Evolutionary conservation across 805 yeast species (phyloP).

Genomic region (Aciculoconidium aculeatum): DNA sequence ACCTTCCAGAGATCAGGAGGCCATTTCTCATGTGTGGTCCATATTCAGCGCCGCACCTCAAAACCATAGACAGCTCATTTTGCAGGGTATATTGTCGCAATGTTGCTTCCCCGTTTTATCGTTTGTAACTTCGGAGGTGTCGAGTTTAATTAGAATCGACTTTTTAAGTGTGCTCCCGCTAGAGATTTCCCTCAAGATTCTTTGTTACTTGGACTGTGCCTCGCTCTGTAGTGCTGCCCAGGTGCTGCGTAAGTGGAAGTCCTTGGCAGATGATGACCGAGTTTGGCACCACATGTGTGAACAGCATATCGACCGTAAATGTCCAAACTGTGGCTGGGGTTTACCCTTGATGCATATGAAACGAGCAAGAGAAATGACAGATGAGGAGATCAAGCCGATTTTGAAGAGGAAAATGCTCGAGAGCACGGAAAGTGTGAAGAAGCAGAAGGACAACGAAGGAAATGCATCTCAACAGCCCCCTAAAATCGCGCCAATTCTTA

Average conservation of each 20-base stretch:
- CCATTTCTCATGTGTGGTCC: conserved; percentile 79
- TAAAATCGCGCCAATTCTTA: conserved; percentile 10
- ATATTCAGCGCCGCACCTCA: conserved; percentile 70
- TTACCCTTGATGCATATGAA: conserved; percentile 89
- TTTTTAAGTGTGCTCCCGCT: conserved; percentile 80
- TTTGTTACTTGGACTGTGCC: conserved; percentile 86
- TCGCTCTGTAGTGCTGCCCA: conserved; percentile 93
- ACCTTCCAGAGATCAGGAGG: conserved; percentile 67
- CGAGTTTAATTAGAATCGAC: conserved; percentile 78
- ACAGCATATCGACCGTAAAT: conserved; percentile 94
- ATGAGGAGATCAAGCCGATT: conserved; percentile 12
- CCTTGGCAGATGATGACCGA: conserved; percentile 88
- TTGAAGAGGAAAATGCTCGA: conserved; percentile 9
- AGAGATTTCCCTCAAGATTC: conserved; percentile 77
- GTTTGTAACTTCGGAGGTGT: conserved; percentile 74
- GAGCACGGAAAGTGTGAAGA: conserved; percentile 1
- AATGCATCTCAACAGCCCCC: conserved; percentile 2
- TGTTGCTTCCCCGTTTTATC: conserved; percentile 95
- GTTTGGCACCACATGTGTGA: conserved; percentile 99
- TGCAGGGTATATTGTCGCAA: conserved; percentile 79
- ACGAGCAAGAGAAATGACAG: conserved; percentile 48
- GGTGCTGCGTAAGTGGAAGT: conserved; percentile 83
- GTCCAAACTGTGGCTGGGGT: conserved; percentile 99
- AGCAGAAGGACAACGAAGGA: conserved; percentile 8
- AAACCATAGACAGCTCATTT: conserved; percentile 64